Evolutionary conservation across 1,139 yeast genomes (phyloP).

Genomic region (Yamadazyma blattariae): DNA sequence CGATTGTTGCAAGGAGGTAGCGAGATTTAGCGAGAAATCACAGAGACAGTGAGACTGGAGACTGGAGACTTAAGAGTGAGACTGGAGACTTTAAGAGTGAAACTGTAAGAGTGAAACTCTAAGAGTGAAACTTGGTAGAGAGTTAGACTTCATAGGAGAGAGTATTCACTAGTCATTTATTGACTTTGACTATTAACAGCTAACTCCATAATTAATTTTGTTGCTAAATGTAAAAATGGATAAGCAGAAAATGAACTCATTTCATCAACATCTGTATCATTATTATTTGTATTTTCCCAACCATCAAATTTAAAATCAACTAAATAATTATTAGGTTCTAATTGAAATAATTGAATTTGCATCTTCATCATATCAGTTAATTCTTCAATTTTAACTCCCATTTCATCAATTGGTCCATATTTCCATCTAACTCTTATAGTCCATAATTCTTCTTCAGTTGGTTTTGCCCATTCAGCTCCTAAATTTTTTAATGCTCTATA

Average conservation of each 20-base stretch:
- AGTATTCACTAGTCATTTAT: too few relatives aligned
- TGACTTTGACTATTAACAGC: conserved; percentile 65
- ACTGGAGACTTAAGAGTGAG: too few relatives aligned
- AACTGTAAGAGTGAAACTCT: too few relatives aligned
- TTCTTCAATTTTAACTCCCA: conserved; percentile 14
- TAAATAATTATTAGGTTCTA: conserved; percentile 91
- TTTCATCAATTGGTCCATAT: conserved; percentile 51
- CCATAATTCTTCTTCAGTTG: conserved; percentile 93
- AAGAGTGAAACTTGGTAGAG: too few relatives aligned
- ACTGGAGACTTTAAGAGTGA: too few relatives aligned
- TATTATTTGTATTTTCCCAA: conserved; percentile 57
- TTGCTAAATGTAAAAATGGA: conserved; percentile 90
- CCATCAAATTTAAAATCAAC: conserved; percentile 99
- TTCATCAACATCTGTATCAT: conserved; percentile 54
- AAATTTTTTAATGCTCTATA: conserved; percentile 89
- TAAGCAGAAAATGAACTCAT: conserved; percentile 87
- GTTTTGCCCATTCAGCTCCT: conserved; percentile 98
- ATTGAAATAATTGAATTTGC: conserved; percentile 94
- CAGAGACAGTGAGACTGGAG: too few relatives aligned
- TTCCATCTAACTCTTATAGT: conserved; percentile 96
- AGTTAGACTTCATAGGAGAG: too few relatives aligned
- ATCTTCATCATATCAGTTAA: conserved; percentile 69
- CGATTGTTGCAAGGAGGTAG: background rate
- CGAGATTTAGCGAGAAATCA: background rate
- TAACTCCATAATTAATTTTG: conserved; percentile 90